Evolutionary conservation across 2,329 filamentous ascomycete genomes (phyloP).

Genomic region (Iodosphaeria phyllophila): DNA sequence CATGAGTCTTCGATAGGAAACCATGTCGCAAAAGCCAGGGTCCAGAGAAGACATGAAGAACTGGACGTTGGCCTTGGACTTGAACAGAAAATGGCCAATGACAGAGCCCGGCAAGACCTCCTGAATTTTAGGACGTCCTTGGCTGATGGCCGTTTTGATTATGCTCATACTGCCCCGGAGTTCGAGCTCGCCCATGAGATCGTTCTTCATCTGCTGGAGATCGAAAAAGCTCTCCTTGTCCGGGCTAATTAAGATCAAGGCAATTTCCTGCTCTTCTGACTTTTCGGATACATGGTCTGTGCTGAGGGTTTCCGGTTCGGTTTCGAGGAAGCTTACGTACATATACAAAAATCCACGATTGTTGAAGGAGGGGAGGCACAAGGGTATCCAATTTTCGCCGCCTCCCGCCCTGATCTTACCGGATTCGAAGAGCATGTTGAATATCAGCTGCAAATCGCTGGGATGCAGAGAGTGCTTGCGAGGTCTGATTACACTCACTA

Average conservation of each 20-base stretch:
- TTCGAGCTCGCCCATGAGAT: slow-evolving; percentile 47
- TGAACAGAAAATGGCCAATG: slow-evolving; percentile 87
- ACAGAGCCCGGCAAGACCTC: slow-evolving; percentile 67
- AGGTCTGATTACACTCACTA: slow-evolving; percentile 88
- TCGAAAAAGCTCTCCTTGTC: slow-evolving; percentile 90
- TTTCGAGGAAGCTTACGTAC: slow-evolving; percentile 96
- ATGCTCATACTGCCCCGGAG: slow-evolving; percentile 57
- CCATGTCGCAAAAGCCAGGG: slow-evolving; percentile 39
- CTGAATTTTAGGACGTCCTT: slow-evolving; percentile 51
- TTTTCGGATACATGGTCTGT: slow-evolving; percentile 36
- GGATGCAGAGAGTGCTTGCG: slow-evolving; percentile 92
- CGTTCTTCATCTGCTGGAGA: slow-evolving; percentile 54
- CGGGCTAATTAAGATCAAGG: slow-evolving; percentile 78
- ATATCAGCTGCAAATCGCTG: slow-evolving; percentile 86
- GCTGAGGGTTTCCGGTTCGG: too few relatives aligned
- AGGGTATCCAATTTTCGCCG: slow-evolving; percentile 92
- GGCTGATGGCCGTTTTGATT: slow-evolving; percentile 51
- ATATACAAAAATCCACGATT: slow-evolving; percentile 94
- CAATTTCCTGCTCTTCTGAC: slow-evolving; percentile 52
- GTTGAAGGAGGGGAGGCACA: slow-evolving; percentile 94
- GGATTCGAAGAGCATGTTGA: slow-evolving; percentile 98
- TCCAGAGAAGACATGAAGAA: slow-evolving; percentile 78
- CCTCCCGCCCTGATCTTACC: slow-evolving; percentile 76
- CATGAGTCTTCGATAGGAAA: slow-evolving; percentile 55
- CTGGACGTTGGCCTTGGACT: slow-evolving; percentile 84